Percentiles rank a stretch among this genome's conserved stretches.
phyloP scores from a whole-genome alignment of 805 yeast species.

The Cephaloascus albidus region DNA sequence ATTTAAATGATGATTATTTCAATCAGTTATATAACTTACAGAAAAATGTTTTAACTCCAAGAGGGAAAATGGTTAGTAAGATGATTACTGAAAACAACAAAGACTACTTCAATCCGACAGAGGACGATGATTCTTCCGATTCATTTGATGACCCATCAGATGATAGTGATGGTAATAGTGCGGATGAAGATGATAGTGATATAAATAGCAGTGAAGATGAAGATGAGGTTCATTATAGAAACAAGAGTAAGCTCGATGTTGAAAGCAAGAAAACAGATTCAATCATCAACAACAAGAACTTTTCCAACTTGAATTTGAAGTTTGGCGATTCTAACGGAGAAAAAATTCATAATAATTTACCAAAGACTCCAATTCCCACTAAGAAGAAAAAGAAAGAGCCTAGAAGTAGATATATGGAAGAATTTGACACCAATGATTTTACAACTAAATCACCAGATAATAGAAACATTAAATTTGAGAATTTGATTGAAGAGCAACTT shows the following conservation, averaged over 20 bases:
- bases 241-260: no score
- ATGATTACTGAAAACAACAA: conserved; percentile 1
- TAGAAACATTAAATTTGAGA: not conserved
- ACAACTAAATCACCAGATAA: not conserved
- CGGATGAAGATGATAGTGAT: not conserved
- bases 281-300: no score
- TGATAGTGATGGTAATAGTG: not conserved
- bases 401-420: not conserved
- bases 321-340: no score
- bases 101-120: no score
- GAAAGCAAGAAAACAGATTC: no score
- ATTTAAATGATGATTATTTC: not conserved
- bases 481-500: not conserved
- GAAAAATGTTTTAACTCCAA: not conserved
- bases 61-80: not conserved
- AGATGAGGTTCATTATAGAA: no score
- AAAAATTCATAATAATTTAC: no score
- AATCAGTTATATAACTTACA: not conserved
- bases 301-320: no score
- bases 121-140: conserved; percentile 5
- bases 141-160: not conserved
- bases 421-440: not conserved
- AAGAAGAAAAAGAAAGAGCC: not conserved
- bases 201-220: not conserved
- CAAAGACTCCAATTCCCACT: not conserved